Evolutionary conservation across 306 rosid species (phyloP).

Genomic region (Corylus avellana): DNA sequence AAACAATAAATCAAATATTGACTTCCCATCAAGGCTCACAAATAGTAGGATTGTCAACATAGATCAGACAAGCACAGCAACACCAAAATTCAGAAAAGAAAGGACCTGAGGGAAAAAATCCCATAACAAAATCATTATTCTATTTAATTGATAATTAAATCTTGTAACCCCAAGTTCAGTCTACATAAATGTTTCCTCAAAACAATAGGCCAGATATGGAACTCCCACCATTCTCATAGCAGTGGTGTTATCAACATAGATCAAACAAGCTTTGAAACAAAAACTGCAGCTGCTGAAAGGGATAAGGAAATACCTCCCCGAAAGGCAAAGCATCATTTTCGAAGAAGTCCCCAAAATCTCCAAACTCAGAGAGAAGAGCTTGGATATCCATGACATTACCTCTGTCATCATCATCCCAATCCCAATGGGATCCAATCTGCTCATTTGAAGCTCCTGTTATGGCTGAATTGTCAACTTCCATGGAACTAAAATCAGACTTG

Average conservation of each 20-base stretch:
- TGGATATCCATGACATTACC: slow-evolving; percentile 76
- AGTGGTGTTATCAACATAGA: neutral
- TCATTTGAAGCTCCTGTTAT: slow-evolving; percentile 67
- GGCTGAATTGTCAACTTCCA: slow-evolving; percentile 68
- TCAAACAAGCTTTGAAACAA: neutral
- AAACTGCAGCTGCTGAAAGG: neutral
- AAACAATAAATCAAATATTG: neutral
- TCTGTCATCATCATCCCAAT: slow-evolving; percentile 87
- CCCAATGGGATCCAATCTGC: slow-evolving; percentile 80
- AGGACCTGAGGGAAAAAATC: neutral
- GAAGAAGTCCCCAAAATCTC: slow-evolving; percentile 94
- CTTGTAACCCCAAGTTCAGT: slow-evolving; percentile 4
- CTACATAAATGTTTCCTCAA: neutral
- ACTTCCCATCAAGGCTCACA: neutral
- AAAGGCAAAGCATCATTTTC: slow-evolving; percentile 82
- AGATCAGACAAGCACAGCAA: neutral
- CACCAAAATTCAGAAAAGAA: neutral
- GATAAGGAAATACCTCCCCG: slow-evolving; percentile 76
- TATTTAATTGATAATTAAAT: neutral
- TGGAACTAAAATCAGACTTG: slow-evolving; percentile 80
- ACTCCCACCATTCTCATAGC: neutral
- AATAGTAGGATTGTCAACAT: neutral
- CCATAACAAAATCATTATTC: neutral
- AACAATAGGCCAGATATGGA: slow-evolving; percentile 15
- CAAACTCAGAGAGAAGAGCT: slow-evolving; percentile 87